Evolutionary conservation across 306 rosid genomes (phyloP).

Genomic region (Cucumis melo): DNA sequence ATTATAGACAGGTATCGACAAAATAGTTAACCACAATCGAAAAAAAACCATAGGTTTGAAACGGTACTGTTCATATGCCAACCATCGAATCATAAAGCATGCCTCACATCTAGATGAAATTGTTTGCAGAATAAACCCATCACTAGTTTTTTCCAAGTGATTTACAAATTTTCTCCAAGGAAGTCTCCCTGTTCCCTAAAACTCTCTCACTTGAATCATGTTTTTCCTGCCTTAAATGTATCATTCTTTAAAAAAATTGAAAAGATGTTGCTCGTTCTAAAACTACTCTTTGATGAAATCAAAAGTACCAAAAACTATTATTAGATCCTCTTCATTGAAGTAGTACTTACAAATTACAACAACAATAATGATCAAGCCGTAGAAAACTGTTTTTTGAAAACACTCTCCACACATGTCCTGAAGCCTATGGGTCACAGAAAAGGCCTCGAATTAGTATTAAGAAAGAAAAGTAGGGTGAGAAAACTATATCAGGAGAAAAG

Average conservation of each 20-base stretch:
- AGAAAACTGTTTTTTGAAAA: not conserved
- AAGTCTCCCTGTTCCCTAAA: not conserved
- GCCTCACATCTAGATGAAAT: not conserved
- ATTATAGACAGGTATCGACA: not conserved
- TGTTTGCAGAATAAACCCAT: not conserved
- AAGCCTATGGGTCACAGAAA: not conserved
- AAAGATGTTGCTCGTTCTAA: not conserved
- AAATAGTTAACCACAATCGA: not conserved
- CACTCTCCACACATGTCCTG: not conserved
- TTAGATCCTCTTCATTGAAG: not conserved
- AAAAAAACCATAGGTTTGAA: too few species aligned
- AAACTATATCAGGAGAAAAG: not conserved
- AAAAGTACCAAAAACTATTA: not conserved
- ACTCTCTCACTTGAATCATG: not conserved
- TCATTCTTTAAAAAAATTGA: not conserved
- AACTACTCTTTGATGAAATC: not conserved
- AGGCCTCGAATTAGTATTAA: not conserved
- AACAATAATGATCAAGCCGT: not conserved
- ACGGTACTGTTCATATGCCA: conserved; percentile 25
- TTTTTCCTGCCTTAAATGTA: not conserved
- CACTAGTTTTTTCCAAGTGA: not conserved
- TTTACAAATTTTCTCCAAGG: not conserved
- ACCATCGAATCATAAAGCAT: conserved; percentile 35
- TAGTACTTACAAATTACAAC: not conserved
- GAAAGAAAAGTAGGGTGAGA: not conserved